A percentile compares a stretch with the other conserved stretches of the same genome.
These are phyloP conservation scores for Metarhizium sp. DNA, from an alignment of 2,329 filamentous ascomycete genomes.

Conservation along the genomic window DNA sequence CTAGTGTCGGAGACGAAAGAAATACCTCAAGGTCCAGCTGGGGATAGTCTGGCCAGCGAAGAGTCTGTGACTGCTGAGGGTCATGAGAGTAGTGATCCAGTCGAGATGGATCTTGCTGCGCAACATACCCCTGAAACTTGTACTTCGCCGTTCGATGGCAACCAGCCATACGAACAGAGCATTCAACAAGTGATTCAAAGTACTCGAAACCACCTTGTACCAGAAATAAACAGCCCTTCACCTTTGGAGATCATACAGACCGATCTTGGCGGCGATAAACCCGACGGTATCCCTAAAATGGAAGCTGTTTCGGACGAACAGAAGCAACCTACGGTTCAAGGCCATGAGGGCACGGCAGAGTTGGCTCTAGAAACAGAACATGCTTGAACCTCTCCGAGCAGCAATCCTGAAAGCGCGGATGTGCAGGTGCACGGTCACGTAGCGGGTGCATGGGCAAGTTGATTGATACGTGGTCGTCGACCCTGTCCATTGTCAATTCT, in stretches of 20 bases:
- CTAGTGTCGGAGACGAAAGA: not conserved
- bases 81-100: not conserved
- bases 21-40: not conserved
- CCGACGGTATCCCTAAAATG: not conserved
- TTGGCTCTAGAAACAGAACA: not conserved
- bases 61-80: not conserved
- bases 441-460: not conserved
- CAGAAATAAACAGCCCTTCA: not conserved
- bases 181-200: not conserved
- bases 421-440: not conserved
- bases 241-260: not conserved
- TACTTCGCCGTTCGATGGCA: not conserved
- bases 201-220: not conserved
- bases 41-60: not conserved
- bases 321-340: not conserved
- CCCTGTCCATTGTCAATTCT: too few species aligned
- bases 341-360: not conserved
- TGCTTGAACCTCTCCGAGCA: not conserved
- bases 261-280: not conserved
- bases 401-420: not conserved
- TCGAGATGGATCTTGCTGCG: not conserved
- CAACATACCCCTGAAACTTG: not conserved
- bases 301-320: not conserved
- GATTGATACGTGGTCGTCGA: not conserved
- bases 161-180: not conserved